Base-by-base conservation (phyloP, 169 alveolate species). In the Plasmodium knowlesi region DNA sequence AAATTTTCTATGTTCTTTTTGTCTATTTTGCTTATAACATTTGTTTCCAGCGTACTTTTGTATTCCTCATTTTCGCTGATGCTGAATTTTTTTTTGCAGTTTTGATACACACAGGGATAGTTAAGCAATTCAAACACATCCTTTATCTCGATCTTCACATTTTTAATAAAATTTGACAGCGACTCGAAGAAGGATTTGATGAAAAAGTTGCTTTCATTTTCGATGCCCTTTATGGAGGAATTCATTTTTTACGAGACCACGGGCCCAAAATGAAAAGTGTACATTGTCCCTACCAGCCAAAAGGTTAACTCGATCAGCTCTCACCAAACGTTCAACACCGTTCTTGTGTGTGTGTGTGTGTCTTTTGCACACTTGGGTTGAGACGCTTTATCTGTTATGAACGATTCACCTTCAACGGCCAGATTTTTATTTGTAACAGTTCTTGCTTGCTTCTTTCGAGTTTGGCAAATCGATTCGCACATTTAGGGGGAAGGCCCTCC, bases 61-160 rank as follows among this genome's bases (percentile, higher is more conserved):
- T 81, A 43, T 57, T 79, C 94, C 71, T 88, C 94, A 78, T 88
- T 78, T 78, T 88, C 94, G 54, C 30, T 50, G 28, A 88, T 39
- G 57, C 94, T 81, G 83, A 91, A 91, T 41, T 82, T 80, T 72
- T 82, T 82, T n/a, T 91, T 91, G 83, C 73, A 81, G 57, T 91
- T 91, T 16, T 91, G 95, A 81, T 91, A 91, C 57, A 91, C 92
- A 91, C 95, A 91, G 16, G 95, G 95, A 6, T 91, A 91, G 83
- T 91, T 91, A 25, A 91, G 95, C 39, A 91, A 71, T 82, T 91
- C 95, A 54, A 91, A 91, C 16, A 81, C 81, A 16, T 91, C 95
- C 76, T 91, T 91, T 70, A 82, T 91, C 81, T 91, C 95, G 19
- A 80, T 80, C 73, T 91, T 91, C 53, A 91, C 92, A 91, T 91